Conservation (phyloP, 2,329 filamentous ascomycete species). For the Macrophomina pseudophaseolina region DNA sequence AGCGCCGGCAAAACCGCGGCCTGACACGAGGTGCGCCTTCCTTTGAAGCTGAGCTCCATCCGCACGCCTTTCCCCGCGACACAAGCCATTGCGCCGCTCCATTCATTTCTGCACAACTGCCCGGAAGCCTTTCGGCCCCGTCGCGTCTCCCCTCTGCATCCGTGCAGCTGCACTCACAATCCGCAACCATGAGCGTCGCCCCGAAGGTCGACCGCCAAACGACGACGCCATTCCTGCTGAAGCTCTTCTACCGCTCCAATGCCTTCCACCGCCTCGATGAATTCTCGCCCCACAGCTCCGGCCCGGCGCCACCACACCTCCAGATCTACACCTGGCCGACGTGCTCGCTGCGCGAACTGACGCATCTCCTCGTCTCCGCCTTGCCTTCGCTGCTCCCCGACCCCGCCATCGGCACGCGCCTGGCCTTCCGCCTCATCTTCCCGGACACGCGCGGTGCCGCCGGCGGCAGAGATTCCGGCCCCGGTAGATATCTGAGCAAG, state of each 20-base stretch:
- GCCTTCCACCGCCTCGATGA: slow-evolving; percentile 76
- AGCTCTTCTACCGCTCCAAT: slow-evolving; percentile 79
- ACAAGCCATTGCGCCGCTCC: slow-evolving; percentile 9
- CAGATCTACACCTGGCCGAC: slow-evolving; percentile 86
- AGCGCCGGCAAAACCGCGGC: slow-evolving; percentile 7
- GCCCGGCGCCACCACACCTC: slow-evolving; percentile 68
- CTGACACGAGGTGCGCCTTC: not conserved
- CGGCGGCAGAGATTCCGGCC: slow-evolving; percentile 39
- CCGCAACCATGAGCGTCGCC: slow-evolving; percentile 28
- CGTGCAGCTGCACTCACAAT: not conserved
- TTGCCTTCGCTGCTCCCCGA: slow-evolving; percentile 72
- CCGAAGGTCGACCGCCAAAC: slow-evolving; percentile 68
- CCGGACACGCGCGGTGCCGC: slow-evolving; percentile 65
- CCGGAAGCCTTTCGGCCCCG: not conserved
- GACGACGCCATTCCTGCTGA: slow-evolving; percentile 81
- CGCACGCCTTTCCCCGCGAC: not conserved
- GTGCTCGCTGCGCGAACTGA: slow-evolving; percentile 81
- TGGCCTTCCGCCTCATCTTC: slow-evolving; percentile 87
- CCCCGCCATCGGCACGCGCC: slow-evolving; percentile 77
- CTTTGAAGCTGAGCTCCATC: not conserved
- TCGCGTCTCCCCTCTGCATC: not conserved
- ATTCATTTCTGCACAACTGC: not conserved
- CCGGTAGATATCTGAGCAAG: slow-evolving; percentile 73
- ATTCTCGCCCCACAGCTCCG: slow-evolving; percentile 60
- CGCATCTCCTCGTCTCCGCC: slow-evolving; percentile 73